Conservation (phyloP, 768 basidiomycete species). For the Austroboletus festivus region DNA sequence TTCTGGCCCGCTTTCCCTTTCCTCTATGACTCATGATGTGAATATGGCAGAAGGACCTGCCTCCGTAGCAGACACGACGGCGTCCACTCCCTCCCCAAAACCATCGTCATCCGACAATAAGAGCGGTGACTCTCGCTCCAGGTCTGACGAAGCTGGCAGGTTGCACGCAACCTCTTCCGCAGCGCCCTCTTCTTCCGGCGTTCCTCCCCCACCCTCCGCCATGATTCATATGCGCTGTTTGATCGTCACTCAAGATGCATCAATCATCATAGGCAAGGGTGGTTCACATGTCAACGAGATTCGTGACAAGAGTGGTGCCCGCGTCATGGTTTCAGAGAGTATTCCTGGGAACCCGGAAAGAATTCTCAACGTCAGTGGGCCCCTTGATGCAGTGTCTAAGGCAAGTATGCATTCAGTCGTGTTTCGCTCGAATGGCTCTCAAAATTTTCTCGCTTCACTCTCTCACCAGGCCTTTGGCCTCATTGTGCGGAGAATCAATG, state of each 20-base stretch:
- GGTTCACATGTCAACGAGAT: constrained; percentile 98
- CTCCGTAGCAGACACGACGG: constrained; percentile 42
- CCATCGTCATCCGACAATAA: constrained; percentile 41
- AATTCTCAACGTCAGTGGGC: constrained; percentile 93
- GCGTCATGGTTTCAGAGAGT: constrained; percentile 96
- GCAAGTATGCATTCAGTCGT: constrained; percentile 39
- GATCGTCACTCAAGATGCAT: constrained; percentile 98
- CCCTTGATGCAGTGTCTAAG: constrained; percentile 98
- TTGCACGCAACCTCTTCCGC: constrained; percentile 48
- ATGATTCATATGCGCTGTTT: constrained; percentile 97
- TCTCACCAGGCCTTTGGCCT: constrained; percentile 95
- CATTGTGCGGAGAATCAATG: constrained; percentile 97
- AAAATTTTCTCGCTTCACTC: neutral
- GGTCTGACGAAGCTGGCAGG: constrained; percentile 36
- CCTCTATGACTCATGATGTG: constrained; percentile 51
- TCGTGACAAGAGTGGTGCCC: constrained; percentile 93
- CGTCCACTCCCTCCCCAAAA: constrained; percentile 57
- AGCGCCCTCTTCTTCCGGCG: constrained; percentile 45
- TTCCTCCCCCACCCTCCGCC: constrained; percentile 59
- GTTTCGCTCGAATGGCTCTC: neutral
- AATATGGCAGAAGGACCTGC: constrained; percentile 55
- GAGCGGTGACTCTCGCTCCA: constrained; percentile 38
- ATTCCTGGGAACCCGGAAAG: constrained; percentile 99
- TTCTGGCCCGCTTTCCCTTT: constrained; percentile 38
- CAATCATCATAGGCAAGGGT: constrained; percentile 96